Evolutionary conservation across 805 yeast genomes (phyloP).

Genomic region (Blastobotrys terrestris): DNA sequence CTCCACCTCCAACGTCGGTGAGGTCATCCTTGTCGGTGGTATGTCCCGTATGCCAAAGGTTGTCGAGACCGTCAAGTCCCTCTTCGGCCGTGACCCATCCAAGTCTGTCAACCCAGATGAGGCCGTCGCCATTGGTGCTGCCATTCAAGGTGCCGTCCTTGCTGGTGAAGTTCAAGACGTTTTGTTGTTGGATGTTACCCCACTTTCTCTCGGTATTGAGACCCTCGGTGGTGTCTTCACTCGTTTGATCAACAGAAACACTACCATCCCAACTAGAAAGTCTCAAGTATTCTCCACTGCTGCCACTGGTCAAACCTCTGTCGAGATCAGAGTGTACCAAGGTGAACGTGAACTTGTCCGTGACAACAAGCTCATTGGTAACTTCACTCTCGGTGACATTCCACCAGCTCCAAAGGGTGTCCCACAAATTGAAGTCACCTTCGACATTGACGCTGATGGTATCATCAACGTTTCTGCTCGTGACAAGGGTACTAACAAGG

Average conservation of each 20-base stretch:
- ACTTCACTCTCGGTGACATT: conserved; percentile 90
- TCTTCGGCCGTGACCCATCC: conserved; percentile 79
- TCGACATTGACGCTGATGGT: conserved; percentile 96
- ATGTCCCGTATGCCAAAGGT: conserved; percentile 93
- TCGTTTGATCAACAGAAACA: conserved; percentile 83
- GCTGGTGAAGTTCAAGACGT: conserved; percentile 95
- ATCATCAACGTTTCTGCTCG: conserved; percentile 92
- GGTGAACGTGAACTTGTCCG: conserved; percentile 98
- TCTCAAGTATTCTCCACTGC: conserved; percentile 96
- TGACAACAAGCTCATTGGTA: conserved; percentile 96
- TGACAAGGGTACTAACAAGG: conserved; percentile 90
- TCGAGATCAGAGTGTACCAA: conserved; percentile 97
- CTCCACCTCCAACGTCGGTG: conserved; percentile 59
- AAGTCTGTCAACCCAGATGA: conserved; percentile 93
- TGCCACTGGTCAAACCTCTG: conserved; percentile 93
- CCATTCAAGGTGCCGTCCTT: conserved; percentile 94
- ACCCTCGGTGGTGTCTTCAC: conserved; percentile 98
- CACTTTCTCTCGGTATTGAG: conserved; percentile 91
- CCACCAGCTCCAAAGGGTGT: conserved; percentile 96
- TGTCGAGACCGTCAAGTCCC: conserved; percentile 62
- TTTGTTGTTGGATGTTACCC: conserved; percentile 81
- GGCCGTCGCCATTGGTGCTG: conserved; percentile 95
- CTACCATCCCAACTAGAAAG: conserved; percentile 95
- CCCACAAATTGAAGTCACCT: conserved; percentile 89
- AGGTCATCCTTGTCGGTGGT: conserved; percentile 83